phyloP scores from a whole-genome alignment of 2,329 filamentous ascomycete species.

The Fusarium penzigii region DNA sequence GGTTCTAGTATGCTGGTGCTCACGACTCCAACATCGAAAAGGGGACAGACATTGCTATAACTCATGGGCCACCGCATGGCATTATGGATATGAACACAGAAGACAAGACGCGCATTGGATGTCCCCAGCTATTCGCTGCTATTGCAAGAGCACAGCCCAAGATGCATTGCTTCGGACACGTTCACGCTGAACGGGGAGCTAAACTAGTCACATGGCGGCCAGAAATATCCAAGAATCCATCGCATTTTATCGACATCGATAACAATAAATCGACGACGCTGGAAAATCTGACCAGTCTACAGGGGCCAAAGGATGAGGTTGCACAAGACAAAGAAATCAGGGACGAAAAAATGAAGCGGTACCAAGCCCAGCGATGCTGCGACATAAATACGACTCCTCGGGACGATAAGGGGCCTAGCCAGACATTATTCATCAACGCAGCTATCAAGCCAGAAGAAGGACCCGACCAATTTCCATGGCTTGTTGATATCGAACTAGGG shows the following conservation, averaged over 20 bases:
- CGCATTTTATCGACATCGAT: constrained; percentile 51
- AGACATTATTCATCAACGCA: constrained; percentile 23
- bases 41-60: constrained; percentile 34
- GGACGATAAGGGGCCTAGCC: not conserved
- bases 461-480: constrained; percentile 12
- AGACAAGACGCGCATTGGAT: constrained; percentile 31
- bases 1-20: constrained; percentile 43
- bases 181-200: constrained; percentile 37
- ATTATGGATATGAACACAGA: constrained; percentile 41
- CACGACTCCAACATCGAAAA: constrained; percentile 31
- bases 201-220: constrained; percentile 50
- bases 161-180: constrained; percentile 41
- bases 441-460: constrained; percentile 2
- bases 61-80: constrained; percentile 39
- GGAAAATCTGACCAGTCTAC: constrained; percentile 31
- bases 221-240: constrained; percentile 29
- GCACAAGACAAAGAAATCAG: not conserved
- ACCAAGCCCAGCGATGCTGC: constrained; percentile 7
- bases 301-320: constrained; percentile 1
- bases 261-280: constrained; percentile 42
- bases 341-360: not conserved
- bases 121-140: constrained; percentile 32
- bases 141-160: constrained; percentile 31
- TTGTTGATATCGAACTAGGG: constrained; percentile 13
- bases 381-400: not conserved